Base-by-base conservation (phyloP, 306 rosid species). In the Trifolium subterraneum region DNA sequence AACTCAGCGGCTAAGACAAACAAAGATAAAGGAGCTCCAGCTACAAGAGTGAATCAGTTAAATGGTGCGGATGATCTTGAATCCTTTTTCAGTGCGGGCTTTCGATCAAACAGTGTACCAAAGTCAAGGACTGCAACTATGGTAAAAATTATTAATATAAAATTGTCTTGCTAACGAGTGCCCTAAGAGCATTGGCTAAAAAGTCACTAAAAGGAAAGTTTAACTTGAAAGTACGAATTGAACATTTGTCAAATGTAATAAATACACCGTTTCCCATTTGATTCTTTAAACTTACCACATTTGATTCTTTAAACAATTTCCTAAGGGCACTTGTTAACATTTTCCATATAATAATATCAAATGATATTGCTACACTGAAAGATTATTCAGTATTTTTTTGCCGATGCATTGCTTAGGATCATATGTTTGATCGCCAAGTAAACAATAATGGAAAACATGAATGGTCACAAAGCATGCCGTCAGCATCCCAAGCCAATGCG, bases 91-190 rank as follows among this genome's bases (percentile, higher is more conserved):
- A 47, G 80, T 80, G 35, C 47, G 69, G 70, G 91, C 45, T 71
- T 81, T 80, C 88, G 96, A 64, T 88, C 98, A 39, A 87, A 52
- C 79, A 91, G 98, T 79, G 97, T 71, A 55, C 98, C 96, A 16
- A 90, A 85, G 88, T 86, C 97, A 71, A 84, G 96, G 83, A 65
- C 86, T 64, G 56, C 87, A 39, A 82, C 79, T 75, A 41, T 38
- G 94, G 98, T 94, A 80, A 74, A 85, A 61, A 66, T 68, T 74
- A 45, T 69, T 36, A 18, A 55, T 69, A 42, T 65, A 22, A 38
- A 42, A 56, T 12, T 3, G 33, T 56, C 35, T 56, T 23, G 36
- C 8, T 56, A 23, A 23, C 9, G 16, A 11, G 63, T 56, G 10
- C 36, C 33, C 33, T 56, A 56, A 23, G 33, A 22, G 27, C 35